Conservation (phyloP, 192 early-diverging fungal genomes). For the Coemansia sp. region DNA sequence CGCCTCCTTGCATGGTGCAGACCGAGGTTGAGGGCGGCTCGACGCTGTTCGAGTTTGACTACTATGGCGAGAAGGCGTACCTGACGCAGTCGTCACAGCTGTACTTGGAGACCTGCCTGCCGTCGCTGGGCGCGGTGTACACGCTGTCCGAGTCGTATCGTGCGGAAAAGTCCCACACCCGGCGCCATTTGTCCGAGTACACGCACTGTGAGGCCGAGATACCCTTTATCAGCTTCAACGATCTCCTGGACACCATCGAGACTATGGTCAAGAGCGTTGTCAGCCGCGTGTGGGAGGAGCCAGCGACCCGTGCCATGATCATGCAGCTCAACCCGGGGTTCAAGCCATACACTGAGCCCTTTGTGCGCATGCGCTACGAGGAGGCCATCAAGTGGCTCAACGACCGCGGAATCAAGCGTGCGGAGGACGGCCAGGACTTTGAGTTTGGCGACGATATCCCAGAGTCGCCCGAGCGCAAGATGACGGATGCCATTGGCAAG, state of each 20-base stretch:
- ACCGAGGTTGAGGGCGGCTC: constrained; percentile 98
- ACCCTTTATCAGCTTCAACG: constrained; percentile 92
- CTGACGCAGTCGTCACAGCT: constrained; percentile 99
- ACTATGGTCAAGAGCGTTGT: constrained; percentile 86
- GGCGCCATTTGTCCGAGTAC: constrained; percentile 95
- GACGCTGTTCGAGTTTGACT: constrained; percentile 93
- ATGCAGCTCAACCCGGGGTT: constrained; percentile 93
- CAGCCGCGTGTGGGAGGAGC: constrained; percentile 77
- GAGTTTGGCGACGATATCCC: constrained; percentile 99
- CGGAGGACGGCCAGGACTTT: constrained; percentile 85
- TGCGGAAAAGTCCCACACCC: constrained; percentile 96
- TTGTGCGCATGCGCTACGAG: constrained; percentile 94
- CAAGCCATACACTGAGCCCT: constrained; percentile 73
- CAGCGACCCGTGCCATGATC: constrained; percentile 73
- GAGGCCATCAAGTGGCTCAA: constrained; percentile 97
- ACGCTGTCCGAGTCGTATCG: constrained; percentile 97
- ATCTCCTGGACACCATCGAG: constrained; percentile 86
- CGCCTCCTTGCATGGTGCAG: constrained; percentile 99
- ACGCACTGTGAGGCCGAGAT: constrained; percentile 98
- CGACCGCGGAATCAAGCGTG: constrained; percentile 86
- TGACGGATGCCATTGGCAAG: constrained; percentile 97
- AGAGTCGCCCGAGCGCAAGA: constrained; percentile 94
- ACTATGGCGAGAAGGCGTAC: constrained; percentile 97
- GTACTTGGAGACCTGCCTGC: constrained; percentile 95
- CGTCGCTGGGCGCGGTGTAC: constrained; percentile 95